phyloP scores from a whole-genome alignment of 176 grass and related monocot genomes.

The Olyra latifolia region DNA sequence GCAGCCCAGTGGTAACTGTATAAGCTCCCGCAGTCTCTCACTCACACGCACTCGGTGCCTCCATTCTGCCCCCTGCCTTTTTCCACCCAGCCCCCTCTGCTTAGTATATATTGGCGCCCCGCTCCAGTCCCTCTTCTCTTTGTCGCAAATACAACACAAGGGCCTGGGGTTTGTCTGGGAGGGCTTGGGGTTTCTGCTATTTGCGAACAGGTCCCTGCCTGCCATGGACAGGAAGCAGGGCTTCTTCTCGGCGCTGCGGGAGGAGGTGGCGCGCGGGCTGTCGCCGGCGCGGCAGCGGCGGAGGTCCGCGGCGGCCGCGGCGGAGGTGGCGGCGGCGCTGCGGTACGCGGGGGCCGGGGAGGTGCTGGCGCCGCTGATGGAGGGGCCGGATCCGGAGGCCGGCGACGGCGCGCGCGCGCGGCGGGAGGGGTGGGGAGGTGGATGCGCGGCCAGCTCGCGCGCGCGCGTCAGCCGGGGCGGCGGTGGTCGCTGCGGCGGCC shows the following conservation, averaged over 20 bases:
- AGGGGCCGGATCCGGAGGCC: constrained; percentile 69
- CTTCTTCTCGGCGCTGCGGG: constrained; percentile 72
- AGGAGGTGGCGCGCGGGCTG: constrained; percentile 66
- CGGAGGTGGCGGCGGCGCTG: constrained; percentile 35
- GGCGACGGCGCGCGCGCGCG: constrained; percentile 27
- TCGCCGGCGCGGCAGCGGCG: constrained; percentile 58
- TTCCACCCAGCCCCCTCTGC: constrained; percentile 32
- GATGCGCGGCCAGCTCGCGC: constrained; percentile 64
- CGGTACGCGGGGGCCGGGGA: constrained; percentile 40
- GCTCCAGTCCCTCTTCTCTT: not conserved
- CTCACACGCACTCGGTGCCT: constrained; percentile 40
- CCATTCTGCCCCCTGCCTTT: constrained; percentile 27
- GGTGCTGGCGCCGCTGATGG: constrained; percentile 73
- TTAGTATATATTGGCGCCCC: constrained; percentile 38
- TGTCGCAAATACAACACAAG: not conserved
- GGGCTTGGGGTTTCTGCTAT: not conserved
- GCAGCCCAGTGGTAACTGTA: constrained; percentile 14
- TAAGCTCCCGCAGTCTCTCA: constrained; percentile 18
- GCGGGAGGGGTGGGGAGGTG: constrained; percentile 69
- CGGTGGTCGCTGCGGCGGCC: not conserved
- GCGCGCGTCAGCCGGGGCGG: constrained; percentile 21
- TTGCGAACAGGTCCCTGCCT: constrained; percentile 23
- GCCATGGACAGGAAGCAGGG: constrained; percentile 85
- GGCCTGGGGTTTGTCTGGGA: not conserved
- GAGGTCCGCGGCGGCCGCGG: constrained; percentile 31